Evolutionary conservation across 2,329 filamentous ascomycete genomes (phyloP).

Genomic region (Arthrinium phaeospermum): DNA sequence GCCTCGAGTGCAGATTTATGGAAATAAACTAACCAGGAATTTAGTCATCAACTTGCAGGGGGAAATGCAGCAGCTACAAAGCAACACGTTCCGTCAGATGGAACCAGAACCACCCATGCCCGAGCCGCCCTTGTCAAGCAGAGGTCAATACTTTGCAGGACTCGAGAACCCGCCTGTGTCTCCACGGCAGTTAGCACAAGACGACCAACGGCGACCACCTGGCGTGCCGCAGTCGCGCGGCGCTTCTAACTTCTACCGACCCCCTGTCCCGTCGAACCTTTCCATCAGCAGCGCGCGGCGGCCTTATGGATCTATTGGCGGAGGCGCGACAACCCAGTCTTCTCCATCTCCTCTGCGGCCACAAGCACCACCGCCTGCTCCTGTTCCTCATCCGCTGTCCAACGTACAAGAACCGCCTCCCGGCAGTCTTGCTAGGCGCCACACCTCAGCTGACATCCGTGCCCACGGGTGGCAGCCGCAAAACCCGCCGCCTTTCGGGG

Average conservation of each 20-base stretch:
- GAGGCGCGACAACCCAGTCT: slow-evolving; percentile 68
- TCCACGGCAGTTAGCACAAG: slow-evolving; percentile 83
- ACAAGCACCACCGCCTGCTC: slow-evolving; percentile 44
- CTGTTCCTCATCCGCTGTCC: background rate
- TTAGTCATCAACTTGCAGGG: slow-evolving; percentile 62
- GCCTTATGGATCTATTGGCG: slow-evolving; percentile 86
- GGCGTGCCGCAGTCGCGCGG: slow-evolving; percentile 64
- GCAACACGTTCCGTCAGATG: slow-evolving; percentile 59
- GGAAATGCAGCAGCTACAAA: slow-evolving; percentile 64
- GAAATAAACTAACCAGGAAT: background rate
- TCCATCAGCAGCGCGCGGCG: slow-evolving; percentile 72
- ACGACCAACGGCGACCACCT: slow-evolving; percentile 79
- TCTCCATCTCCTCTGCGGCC: slow-evolving; percentile 77
- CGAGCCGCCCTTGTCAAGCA: slow-evolving; percentile 68
- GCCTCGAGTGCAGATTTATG: background rate
- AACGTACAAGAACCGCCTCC: slow-evolving; percentile 62
- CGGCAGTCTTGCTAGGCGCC: slow-evolving; percentile 77
- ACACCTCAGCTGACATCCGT: slow-evolving; percentile 95
- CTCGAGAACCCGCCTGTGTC: slow-evolving; percentile 82
- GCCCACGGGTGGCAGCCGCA: slow-evolving; percentile 76
- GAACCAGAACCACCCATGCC: slow-evolving; percentile 62
- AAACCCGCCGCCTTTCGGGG: slow-evolving; percentile 67
- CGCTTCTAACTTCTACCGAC: slow-evolving; percentile 69
- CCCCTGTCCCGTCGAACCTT: slow-evolving; percentile 81
- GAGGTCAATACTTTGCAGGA: slow-evolving; percentile 69